Base-by-base conservation (phyloP, 371 early-diverging fungal genomes). In the Mortierella sp. region DNA sequence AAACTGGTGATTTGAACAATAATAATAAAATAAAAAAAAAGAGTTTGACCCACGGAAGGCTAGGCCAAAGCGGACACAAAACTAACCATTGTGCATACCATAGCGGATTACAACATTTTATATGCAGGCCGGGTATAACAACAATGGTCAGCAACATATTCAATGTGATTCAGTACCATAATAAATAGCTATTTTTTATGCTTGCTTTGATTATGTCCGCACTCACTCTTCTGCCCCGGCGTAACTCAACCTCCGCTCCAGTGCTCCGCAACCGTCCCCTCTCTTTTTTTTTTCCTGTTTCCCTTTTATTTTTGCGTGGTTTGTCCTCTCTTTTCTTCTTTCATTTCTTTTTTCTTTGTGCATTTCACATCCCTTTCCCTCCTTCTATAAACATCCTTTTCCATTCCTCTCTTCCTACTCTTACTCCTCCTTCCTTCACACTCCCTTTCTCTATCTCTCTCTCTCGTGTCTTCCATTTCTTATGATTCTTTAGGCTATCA, bases 331-430 rank as follows among this genome's bases (percentile, higher is more conserved):
- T 32, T 17, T 34, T 57, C n/a, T 57, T 57, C 17, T 57, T 37
- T 58, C n/a, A 47, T 23, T 34, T 66, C 31, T 31, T 37, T 42
- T 42, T 58, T 23, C 35, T 43, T 56, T 54, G 53, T 69, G 57
- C 57, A 57, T 32, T 34, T 32, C 31, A 54, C 26, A 54, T 28
- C 32, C 57, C 28, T 57, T 34, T 9, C 57, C 57, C 53, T 53
- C 49, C 28, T 19, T 31, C 55, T 53, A 32, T 51, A 31, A 53
- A 2, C 22, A 3, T n/a, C 28, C 29, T 59, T 28, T 32, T 34
- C 54, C 17, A 42, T 43, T n/a, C 13, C 29, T 57, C 56, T 66
- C 19, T 45, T 29, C 56, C 47, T 58, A 40, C 12, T 17, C 61
- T n/a, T 61, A 45, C 17, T 34, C 26, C 31, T 28, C 56, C 34